Evolutionary conservation across 2,329 filamentous ascomycete genomes (phyloP), one percentile per base, ranked within the genome.

Genomic region (Zasmidium angulare): DNA sequence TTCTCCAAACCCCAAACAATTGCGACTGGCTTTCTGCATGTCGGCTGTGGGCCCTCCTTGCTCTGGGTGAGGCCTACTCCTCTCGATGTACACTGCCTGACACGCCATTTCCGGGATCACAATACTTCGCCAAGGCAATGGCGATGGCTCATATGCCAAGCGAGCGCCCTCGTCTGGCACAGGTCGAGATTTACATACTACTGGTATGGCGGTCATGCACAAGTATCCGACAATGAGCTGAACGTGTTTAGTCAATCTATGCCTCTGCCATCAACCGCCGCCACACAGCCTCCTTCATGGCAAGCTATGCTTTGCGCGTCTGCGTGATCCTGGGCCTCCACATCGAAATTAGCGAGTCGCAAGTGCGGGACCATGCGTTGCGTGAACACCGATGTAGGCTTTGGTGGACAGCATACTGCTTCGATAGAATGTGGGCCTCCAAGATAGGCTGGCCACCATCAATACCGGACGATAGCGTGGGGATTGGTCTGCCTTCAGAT

Each of bases 11-110:
- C 40, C 69, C 71, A 1, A 63, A 68, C 6, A 73, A 71, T 11
- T 71, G 68, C 3, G 72, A 75, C 43, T 68, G 71, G 0, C 60
- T 78, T 0, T 59, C 72, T 0, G 73, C 71, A 12, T 77, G 76
- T 61, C 79, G 79, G 49, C 57, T 81, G 0, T 78, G 76, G 70
- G 77, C 76, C 0, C 48, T 81, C 2, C 79, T 81, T 60, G 79
- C 79, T 0, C 71, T 81, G 4, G 79, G 79, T 0, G 78, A 81
- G 58, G 74, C 78, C 29, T 81, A 79, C 26, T 79, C 79, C 0
- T 75, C 74, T 0, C 69, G 77, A n/a, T 72, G 74, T 2, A 72
- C 64, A 2, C 58, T 74, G 1, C 59, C 71, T 0, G 72, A 72
- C 7, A 64, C 67, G 10, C 65, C 71, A 0, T 79, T 80, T 53